A percentile compares a stretch with the other conserved stretches of the same genome.
Evolutionary conservation across 495 filamentous ascomycete genomes (phyloP).

Genomic region (Hypomontagnella monticulosa): DNA sequence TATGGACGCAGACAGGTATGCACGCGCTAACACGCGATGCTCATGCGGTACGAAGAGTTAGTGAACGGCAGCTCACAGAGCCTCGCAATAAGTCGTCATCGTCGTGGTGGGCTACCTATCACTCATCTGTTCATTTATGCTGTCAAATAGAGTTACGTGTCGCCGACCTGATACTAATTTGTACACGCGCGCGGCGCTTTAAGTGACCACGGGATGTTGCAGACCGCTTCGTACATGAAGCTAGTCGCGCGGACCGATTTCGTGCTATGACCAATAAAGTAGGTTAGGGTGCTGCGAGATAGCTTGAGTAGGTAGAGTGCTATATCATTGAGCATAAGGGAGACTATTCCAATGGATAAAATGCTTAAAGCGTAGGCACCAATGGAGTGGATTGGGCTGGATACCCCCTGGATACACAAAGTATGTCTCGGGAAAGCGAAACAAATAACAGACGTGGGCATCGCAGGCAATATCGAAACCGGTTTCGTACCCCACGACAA

Average conservation of each 20-base stretch:
- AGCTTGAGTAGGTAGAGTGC: not conserved
- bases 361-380: not conserved
- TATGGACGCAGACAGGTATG: constrained; percentile 1
- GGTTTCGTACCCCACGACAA: constrained; percentile 31
- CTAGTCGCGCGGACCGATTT: too few species aligned
- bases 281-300: too few species aligned
- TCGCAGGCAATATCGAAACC: constrained; percentile 18
- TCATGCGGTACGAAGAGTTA: constrained; percentile 18
- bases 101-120: not conserved
- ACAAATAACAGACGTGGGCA: constrained; percentile 17
- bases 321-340: not conserved
- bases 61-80: constrained; percentile 22
- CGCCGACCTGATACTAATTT: not conserved
- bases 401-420: constrained; percentile 10
- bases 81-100: constrained; percentile 8
- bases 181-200: not conserved
- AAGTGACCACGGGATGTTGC: constrained; percentile 8
- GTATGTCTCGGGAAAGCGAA: constrained; percentile 39
- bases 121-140: constrained; percentile 1
- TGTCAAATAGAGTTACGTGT: not conserved
- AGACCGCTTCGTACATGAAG: not conserved
- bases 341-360: not conserved
- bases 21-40: constrained; percentile 31
- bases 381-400: not conserved
- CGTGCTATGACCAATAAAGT: too few species aligned